These are phyloP conservation scores for Saposhnikovia divaricata DNA, from an alignment of 129 eudicot genomes.

Conservation along the genomic window DNA sequence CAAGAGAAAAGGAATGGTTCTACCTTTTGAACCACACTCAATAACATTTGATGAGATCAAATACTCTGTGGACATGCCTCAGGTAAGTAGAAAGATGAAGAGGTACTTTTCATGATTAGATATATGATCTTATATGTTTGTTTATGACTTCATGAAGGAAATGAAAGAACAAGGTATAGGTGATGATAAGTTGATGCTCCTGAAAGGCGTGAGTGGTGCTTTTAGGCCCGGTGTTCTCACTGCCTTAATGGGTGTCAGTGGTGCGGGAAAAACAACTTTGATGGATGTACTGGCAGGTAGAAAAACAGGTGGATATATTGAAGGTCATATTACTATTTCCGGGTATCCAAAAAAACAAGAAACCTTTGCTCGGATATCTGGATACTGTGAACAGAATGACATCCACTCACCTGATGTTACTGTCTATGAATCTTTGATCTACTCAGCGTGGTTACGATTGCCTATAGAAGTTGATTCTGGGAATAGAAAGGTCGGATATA, in stretches of 20 bases:
- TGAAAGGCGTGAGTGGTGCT: conserved; percentile 66
- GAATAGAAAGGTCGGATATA: conserved; percentile 41
- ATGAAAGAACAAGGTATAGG: conserved; percentile 62
- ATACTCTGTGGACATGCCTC: conserved; percentile 91
- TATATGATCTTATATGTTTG: conserved; percentile 4
- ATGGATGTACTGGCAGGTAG: conserved; percentile 95
- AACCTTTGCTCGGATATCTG: conserved; percentile 83
- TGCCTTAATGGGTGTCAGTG: conserved; percentile 93
- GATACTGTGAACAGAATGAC: conserved; percentile 89
- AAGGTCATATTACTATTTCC: conserved; percentile 59
- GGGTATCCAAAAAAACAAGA: conserved; percentile 86
- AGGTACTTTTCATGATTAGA: neutral
- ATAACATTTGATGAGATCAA: conserved; percentile 59
- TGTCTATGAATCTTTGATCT: conserved; percentile 61
- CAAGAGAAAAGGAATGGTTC: conserved; percentile 70
- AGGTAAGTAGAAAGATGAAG: conserved; percentile 25
- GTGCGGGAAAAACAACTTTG: conserved; percentile 93
- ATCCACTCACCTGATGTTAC: conserved; percentile 92
- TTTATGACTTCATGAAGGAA: conserved; percentile 41
- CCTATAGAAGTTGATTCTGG: conserved; percentile 38
- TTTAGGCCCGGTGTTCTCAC: conserved; percentile 90
- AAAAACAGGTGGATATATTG: conserved; percentile 78
- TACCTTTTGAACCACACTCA: conserved; percentile 82
- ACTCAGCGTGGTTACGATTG: conserved; percentile 84
- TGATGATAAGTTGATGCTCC: conserved; percentile 59